These are phyloP conservation scores for Clarireedia paspali DNA, from an alignment of 2,329 filamentous ascomycete species.

Conservation along the genomic window DNA sequence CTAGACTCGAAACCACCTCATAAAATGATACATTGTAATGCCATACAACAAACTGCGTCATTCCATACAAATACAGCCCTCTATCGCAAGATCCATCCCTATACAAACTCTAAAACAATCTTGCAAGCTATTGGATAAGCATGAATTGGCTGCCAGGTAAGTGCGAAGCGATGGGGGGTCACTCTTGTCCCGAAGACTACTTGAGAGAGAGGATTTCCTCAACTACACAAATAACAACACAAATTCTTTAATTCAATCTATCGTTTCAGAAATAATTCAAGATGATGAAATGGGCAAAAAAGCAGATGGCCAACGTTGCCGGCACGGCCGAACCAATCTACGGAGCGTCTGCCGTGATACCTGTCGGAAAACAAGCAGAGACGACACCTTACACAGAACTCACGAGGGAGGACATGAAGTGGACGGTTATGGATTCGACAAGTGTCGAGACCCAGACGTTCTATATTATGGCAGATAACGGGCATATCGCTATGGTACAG, in stretches of 20 bases:
- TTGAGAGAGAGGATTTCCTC: neutral
- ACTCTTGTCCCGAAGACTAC: neutral
- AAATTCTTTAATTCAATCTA: neutral
- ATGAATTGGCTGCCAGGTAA: neutral
- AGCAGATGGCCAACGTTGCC: conserved; percentile 77
- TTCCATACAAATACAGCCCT: neutral
- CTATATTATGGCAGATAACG: conserved; percentile 76
- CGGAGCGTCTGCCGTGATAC: conserved; percentile 77
- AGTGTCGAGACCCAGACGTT: conserved; percentile 93
- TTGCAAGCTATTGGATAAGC: neutral
- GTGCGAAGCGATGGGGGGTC: conserved; percentile 5
- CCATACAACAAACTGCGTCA: conserved; percentile 1
- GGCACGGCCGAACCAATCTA: conserved; percentile 97
- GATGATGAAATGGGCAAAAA: conserved; percentile 94
- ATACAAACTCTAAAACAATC: neutral
- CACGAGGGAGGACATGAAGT: conserved; percentile 71
- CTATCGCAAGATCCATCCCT: conserved; percentile 3
- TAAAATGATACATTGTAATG: neutral
- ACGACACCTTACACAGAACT: conserved; percentile 74
- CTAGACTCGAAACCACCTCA: neutral
- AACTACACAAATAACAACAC: conserved; percentile 4
- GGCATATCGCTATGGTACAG: conserved; percentile 72
- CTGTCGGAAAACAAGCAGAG: conserved; percentile 75
- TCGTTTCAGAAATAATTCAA: conserved; percentile 26
- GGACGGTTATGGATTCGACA: conserved; percentile 74